Percentiles rank a stretch among this genome's conserved stretches.
Conservation (phyloP, 2,329 filamentous ascomycete species). For the Apiospora rasikravindrae region DNA sequence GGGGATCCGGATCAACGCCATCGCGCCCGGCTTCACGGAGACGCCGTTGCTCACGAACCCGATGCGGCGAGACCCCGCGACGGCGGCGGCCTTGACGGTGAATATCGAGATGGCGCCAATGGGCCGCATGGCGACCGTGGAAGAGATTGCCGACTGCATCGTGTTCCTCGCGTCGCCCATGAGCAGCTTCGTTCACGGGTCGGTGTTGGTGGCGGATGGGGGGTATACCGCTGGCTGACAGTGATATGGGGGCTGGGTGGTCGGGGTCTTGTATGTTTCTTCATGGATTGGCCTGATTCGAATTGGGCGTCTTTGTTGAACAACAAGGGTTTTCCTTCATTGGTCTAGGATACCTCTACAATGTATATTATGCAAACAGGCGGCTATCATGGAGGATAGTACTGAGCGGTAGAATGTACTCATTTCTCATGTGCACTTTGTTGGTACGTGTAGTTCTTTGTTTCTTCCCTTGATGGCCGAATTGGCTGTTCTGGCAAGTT, state of each 20-base stretch:
- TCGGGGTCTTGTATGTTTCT: not conserved
- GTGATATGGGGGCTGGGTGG: too few relatives aligned
- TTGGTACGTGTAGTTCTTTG: too few relatives aligned
- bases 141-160: slow-evolving; percentile 60
- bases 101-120: slow-evolving; percentile 53
- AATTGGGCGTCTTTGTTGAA: too few relatives aligned
- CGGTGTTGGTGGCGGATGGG: slow-evolving; percentile 53
- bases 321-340: too few relatives aligned
- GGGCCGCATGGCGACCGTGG: slow-evolving; percentile 50
- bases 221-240: slow-evolving; percentile 38
- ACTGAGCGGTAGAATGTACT: too few relatives aligned
- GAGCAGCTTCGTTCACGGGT: slow-evolving; percentile 58
- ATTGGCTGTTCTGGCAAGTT: too few relatives aligned
- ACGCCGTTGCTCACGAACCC: not conserved
- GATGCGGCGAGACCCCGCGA: not conserved
- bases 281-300: too few relatives aligned
- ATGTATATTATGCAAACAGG: too few relatives aligned
- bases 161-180: slow-evolving; percentile 57
- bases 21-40: slow-evolving; percentile 46
- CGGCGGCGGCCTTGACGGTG: slow-evolving; percentile 31
- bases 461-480: too few relatives aligned
- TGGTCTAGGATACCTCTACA: too few relatives aligned
- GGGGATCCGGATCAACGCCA: slow-evolving; percentile 56
- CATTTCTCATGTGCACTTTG: too few relatives aligned
- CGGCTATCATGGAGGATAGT: too few relatives aligned